A percentile compares a stretch with the other conserved stretches of the same genome.
phyloP scores from a whole-genome alignment of 1,139 yeast genomes.

The Debaryomycetaceae sp. region DNA sequence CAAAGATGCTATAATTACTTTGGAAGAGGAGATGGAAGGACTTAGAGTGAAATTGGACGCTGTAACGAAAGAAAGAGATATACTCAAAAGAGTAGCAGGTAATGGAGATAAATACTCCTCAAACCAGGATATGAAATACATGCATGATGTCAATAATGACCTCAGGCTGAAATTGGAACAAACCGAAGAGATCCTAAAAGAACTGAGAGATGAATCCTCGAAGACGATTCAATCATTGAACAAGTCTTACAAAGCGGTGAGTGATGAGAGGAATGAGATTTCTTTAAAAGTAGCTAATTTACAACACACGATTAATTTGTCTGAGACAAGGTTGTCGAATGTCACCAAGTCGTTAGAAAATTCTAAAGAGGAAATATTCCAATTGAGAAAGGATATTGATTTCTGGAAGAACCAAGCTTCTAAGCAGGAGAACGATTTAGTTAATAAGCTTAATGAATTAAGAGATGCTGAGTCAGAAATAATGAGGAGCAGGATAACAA shows the following conservation, averaged over 20 bases:
- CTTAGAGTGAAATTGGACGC: constrained; percentile 50
- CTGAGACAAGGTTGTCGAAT: constrained; percentile 31
- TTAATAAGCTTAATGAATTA: constrained; percentile 55
- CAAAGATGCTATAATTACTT: constrained; percentile 63
- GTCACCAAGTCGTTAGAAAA: constrained; percentile 36
- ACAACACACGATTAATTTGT: constrained; percentile 31
- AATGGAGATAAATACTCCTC: constrained; percentile 7
- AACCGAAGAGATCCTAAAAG: constrained; percentile 26
- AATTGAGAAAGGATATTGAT: constrained; percentile 42
- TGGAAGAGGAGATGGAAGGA: constrained; percentile 60
- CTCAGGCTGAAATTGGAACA: constrained; percentile 26
- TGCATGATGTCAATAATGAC: constrained; percentile 26
- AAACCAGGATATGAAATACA: constrained; percentile 18
- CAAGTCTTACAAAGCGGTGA: constrained; percentile 23
- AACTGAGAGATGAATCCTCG: constrained; percentile 27
- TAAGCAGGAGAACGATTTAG: constrained; percentile 53
- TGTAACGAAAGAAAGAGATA: constrained; percentile 61
- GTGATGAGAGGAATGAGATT: constrained; percentile 29
- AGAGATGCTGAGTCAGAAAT: constrained; percentile 53
- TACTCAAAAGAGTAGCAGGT: constrained; percentile 43
- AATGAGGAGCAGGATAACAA: constrained; percentile 42
- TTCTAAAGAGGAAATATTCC: constrained; percentile 44
- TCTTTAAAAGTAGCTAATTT: constrained; percentile 26
- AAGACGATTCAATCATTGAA: constrained; percentile 22
- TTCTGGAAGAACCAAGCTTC: constrained; percentile 52